Evolutionary conservation across 139 green algal species (phyloP).

Genomic region (Trebouxia sp.): DNA sequence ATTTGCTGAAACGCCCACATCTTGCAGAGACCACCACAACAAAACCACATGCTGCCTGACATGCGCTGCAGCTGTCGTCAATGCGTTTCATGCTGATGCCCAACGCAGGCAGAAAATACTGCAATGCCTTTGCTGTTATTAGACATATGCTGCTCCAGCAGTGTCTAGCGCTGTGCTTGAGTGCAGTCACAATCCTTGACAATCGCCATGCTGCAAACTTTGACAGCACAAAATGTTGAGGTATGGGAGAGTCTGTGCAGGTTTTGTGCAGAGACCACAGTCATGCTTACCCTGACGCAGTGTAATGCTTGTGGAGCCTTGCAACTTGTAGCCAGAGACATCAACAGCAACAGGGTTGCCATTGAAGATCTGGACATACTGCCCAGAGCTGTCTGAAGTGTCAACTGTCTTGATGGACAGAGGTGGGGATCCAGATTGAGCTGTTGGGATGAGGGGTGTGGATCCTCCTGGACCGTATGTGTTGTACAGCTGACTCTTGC

Average conservation of each 20-base stretch:
- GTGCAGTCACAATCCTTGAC: not conserved
- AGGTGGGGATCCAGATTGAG: conserved; percentile 24
- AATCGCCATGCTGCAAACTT: not conserved
- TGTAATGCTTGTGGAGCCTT: conserved; percentile 32
- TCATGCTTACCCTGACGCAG: conserved; percentile 46
- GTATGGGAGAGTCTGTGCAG: not conserved
- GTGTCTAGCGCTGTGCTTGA: no score
- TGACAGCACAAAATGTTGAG: not conserved
- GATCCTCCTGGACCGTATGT: conserved; percentile 50
- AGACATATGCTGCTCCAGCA: not conserved
- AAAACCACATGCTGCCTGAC: no score
- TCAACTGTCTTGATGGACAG: conserved; percentile 38
- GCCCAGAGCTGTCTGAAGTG: not conserved
- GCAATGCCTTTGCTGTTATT: not conserved
- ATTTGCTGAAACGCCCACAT: no score
- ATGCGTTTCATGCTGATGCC: no score
- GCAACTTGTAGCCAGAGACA: conserved; percentile 65
- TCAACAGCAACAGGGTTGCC: conserved; percentile 63
- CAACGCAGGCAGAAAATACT: not conserved
- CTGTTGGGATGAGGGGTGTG: conserved; percentile 52
- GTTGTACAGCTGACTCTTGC: conserved; percentile 60
- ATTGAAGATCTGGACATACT: conserved; percentile 63
- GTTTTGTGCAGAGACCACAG: not conserved
- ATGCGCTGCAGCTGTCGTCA: no score
- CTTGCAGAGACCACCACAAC: no score